phyloP scores from a whole-genome alignment of 2,329 filamentous ascomycete species.

The Westerdykella aurantiaca region DNA sequence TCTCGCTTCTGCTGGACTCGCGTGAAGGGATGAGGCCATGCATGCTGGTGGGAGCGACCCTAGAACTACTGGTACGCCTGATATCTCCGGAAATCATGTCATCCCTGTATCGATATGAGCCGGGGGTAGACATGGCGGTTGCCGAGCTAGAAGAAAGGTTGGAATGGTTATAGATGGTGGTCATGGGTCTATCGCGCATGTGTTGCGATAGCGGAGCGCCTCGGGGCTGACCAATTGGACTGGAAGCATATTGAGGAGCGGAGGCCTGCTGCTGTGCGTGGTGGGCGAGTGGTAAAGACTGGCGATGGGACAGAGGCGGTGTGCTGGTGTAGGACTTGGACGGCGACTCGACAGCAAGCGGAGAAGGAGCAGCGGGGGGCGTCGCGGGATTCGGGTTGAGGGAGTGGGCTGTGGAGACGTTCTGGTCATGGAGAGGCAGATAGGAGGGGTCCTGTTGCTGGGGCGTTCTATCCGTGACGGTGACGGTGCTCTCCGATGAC shows the following conservation, averaged over 20 bases:
- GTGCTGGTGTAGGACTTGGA: slow-evolving; percentile 19
- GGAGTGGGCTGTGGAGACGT: slow-evolving; percentile 27
- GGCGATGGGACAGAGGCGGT: slow-evolving; percentile 37
- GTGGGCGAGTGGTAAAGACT: slow-evolving; percentile 41
- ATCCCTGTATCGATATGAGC: slow-evolving; percentile 45
- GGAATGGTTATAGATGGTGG: slow-evolving; percentile 46
- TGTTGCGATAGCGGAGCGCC: slow-evolving; percentile 24
- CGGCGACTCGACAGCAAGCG: slow-evolving; percentile 20
- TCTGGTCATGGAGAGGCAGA: slow-evolving; percentile 28
- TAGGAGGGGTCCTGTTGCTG: slow-evolving; percentile 27
- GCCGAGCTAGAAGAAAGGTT: slow-evolving; percentile 45
- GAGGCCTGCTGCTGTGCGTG: slow-evolving; percentile 37
- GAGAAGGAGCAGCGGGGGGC: slow-evolving; percentile 19
- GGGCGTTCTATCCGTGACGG: slow-evolving; percentile 22
- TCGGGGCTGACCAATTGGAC: slow-evolving; percentile 21
- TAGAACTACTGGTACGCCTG: slow-evolving; percentile 56
- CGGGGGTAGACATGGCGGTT: slow-evolving; percentile 31
- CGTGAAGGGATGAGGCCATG: slow-evolving; percentile 58
- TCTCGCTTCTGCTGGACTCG: slow-evolving; percentile 64
- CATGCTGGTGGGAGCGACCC: slow-evolving; percentile 54
- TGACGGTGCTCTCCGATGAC: slow-evolving; percentile 36
- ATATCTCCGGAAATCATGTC: slow-evolving; percentile 34
- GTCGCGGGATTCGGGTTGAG: slow-evolving; percentile 36
- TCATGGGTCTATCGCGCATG: slow-evolving; percentile 38
- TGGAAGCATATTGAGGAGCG: slow-evolving; percentile 26